Percentiles rank a stretch among this genome's conserved stretches.
These are phyloP conservation scores for Neotropicomus parvogracilis DNA, from an alignment of 1,284 basidiomycete species.

Conservation along the genomic window DNA sequence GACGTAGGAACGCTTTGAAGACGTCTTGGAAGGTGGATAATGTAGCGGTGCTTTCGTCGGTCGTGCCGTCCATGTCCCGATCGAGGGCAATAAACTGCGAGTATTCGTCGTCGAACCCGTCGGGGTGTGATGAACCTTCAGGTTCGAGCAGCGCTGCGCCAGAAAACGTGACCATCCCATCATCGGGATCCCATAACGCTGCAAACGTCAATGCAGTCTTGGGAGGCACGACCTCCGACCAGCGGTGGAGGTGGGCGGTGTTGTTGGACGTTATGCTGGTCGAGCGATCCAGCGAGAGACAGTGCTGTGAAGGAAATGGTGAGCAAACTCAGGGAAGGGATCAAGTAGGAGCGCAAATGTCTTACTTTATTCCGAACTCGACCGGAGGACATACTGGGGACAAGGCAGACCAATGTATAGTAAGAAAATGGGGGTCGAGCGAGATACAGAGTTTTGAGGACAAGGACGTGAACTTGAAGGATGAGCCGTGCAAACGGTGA, in stretches of 20 bases:
- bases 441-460: not conserved
- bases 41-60: constrained; percentile 30
- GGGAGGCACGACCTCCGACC: constrained; percentile 56
- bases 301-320: constrained; percentile 14
- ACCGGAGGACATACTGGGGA: constrained; percentile 16
- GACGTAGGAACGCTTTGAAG: constrained; percentile 28
- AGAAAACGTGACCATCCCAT: constrained; percentile 56
- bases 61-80: constrained; percentile 17
- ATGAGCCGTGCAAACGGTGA: not conserved
- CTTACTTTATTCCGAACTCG: constrained; percentile 25
- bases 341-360: not conserved
- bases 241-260: constrained; percentile 34
- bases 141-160: constrained; percentile 44
- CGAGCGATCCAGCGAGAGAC: constrained; percentile 25
- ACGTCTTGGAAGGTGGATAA: constrained; percentile 30
- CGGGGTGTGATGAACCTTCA: constrained; percentile 27
- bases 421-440: not conserved
- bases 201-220: constrained; percentile 55
- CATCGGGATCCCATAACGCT: constrained; percentile 54
- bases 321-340: not conserved
- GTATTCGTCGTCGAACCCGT: constrained; percentile 34
- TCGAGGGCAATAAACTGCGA: constrained; percentile 41
- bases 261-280: constrained; percentile 9
- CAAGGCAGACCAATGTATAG: not conserved
- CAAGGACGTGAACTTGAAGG: not conserved